Percentiles rank a stretch among this genome's conserved stretches.
Evolutionary conservation across 1,139 yeast species (phyloP).

Genomic region (Yamadazyma atmosphaerica): DNA sequence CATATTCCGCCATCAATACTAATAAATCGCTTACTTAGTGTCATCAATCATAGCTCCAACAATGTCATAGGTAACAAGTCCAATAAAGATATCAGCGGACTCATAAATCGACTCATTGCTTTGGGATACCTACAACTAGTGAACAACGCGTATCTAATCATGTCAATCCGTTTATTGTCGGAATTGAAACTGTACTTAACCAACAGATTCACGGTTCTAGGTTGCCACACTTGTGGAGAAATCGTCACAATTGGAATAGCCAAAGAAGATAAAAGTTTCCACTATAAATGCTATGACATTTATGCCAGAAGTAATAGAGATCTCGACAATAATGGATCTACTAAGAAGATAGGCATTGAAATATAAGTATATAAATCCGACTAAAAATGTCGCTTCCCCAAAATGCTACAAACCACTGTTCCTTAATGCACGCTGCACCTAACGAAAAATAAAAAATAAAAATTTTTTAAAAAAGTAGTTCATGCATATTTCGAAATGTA

Average conservation of each 20-base stretch:
- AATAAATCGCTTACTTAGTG: conserved; percentile 6
- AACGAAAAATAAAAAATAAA: too few relatives aligned
- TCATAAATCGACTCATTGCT: conserved; percentile 42
- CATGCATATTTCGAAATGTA: too few relatives aligned
- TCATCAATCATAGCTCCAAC: not conserved
- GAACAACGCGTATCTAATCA: conserved; percentile 24
- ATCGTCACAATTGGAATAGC: conserved; percentile 55
- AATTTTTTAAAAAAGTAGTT: too few relatives aligned
- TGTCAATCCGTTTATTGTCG: conserved; percentile 43
- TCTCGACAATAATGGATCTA: conserved; percentile 3
- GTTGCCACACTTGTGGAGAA: conserved; percentile 57
- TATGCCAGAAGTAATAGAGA: conserved; percentile 22
- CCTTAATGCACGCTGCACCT: too few relatives aligned
- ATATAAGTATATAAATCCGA: not conserved
- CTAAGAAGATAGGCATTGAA: conserved; percentile 7
- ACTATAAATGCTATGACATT: conserved; percentile 48
- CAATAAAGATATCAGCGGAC: conserved; percentile 31
- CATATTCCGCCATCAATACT: conserved; percentile 9
- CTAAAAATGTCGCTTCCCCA: too few relatives aligned
- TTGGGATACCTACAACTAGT: conserved; percentile 53
- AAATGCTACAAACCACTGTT: too few relatives aligned
- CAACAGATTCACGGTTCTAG: conserved; percentile 40
- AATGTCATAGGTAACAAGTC: conserved; percentile 14
- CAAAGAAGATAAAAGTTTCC: conserved; percentile 46
- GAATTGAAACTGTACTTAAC: conserved; percentile 48